Evolutionary conservation across 1,284 basidiomycete species (phyloP), one percentile per base, ranked within the genome.

Genomic region (Trichosporon sp.): DNA sequence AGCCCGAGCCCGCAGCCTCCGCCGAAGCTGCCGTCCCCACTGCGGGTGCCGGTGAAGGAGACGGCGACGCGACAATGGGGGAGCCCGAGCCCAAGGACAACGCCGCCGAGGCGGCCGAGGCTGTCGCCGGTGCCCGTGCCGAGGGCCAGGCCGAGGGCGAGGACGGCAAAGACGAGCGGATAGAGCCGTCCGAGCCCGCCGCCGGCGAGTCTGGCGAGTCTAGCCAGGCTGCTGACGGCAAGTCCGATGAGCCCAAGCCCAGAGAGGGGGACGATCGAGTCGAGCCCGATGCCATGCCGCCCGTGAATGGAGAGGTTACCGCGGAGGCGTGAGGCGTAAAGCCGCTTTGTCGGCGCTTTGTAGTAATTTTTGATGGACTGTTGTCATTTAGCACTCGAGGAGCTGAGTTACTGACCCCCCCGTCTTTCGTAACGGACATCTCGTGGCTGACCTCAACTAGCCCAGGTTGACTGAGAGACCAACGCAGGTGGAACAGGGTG

Each of bases 301-400:
- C 31, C 14, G 59, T 63, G 32, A 63, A 37, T 31, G 59, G 59
- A 32, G 31, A 63, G 59, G 59, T 63, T 3, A 12, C 32, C 14
- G 59, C 59, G 2, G 59, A 63, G 59, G 59, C 31, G 59, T 63
- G 14, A 12, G 38, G 2, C 38, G 38, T 10, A 10, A 10, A 10
- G 38, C 12, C 38, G 12, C 8, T 12, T 10, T 11, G 35, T 10
- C 38, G 12, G 43, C 14, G 43, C 16, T n/a, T 63, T 63, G 59
- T 63, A 63, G 59, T 63, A 63, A 26, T 35, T 37, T 37, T 37
- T 10, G 16, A 63, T 63, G 59, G 59, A 63, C 59, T 63, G 59
- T 63, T 63, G 59, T 63, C 59, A 63, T 63, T 63, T 63, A 63
- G 59, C 16, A 32, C 32, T 6, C 43, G 43, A 46, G 16, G 3